Conservation (phyloP, 2,329 filamentous ascomycete species). For the Cadophora luteo-olivacea region DNA sequence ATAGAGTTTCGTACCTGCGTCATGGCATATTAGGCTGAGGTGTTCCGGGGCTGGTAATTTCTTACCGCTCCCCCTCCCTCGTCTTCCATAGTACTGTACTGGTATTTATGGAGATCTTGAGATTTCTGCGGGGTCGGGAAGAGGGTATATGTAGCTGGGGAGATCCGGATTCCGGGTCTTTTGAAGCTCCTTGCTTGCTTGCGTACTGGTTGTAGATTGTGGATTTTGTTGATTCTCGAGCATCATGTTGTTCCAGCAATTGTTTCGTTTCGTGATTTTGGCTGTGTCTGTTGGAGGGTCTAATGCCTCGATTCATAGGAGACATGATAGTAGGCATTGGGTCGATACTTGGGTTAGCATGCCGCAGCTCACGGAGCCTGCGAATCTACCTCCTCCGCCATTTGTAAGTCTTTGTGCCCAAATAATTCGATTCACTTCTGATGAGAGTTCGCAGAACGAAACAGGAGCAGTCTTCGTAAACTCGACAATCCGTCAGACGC, state of each 20-base stretch:
- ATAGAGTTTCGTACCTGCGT: slow-evolving; percentile 13
- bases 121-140: background rate
- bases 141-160: slow-evolving; percentile 7
- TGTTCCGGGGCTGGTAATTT: background rate
- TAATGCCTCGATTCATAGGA: slow-evolving; percentile 14
- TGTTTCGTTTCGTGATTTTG: background rate
- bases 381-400: slow-evolving; percentile 65
- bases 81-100: background rate
- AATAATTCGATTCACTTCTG: background rate
- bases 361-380: slow-evolving; percentile 68
- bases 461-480: slow-evolving; percentile 61
- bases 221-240: background rate
- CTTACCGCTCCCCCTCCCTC: background rate
- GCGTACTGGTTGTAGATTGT: background rate
- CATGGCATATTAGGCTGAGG: background rate
- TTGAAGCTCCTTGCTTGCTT: background rate
- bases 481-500: slow-evolving; percentile 69
- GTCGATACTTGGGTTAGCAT: slow-evolving; percentile 65
- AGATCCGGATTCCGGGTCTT: background rate
- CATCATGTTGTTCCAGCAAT: slow-evolving; percentile 7
- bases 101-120: background rate
- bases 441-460: slow-evolving; percentile 39
- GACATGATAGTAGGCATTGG: slow-evolving; percentile 27
- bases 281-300: background rate
- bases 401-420: slow-evolving; percentile 53